phyloP scores from a whole-genome alignment of 148 eudicot genomes.

The Camellia japonica region DNA sequence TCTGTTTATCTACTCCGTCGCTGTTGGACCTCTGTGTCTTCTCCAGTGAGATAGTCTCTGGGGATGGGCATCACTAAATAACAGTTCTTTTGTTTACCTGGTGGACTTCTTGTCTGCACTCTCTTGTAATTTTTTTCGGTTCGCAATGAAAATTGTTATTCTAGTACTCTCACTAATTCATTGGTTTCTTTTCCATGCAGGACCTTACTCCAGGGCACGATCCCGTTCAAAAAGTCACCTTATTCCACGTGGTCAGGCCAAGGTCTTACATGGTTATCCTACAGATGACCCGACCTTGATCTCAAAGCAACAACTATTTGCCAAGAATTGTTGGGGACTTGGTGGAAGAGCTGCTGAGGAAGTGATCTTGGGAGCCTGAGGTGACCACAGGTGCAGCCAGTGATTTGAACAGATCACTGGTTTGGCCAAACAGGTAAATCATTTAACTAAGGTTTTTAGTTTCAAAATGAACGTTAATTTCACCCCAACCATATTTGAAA shows the following conservation, averaged over 20 bases:
- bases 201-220: constrained; percentile 98
- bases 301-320: constrained; percentile 93
- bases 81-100: too few species aligned
- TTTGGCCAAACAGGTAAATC: constrained; percentile 87
- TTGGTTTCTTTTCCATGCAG: constrained; percentile 36
- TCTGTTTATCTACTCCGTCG: not conserved
- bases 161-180: not conserved
- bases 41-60: not conserved
- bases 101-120: too few species aligned
- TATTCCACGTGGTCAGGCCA: constrained; percentile 99
- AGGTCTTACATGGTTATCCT: constrained; percentile 98
- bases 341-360: constrained; percentile 99
- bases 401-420: constrained; percentile 94
- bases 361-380: constrained; percentile 91
- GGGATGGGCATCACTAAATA: too few species aligned
- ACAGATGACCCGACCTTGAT: constrained; percentile 95
- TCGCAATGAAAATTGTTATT: not conserved
- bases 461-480: not conserved
- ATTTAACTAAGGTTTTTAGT: not conserved
- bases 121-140: not conserved
- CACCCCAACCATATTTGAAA: not conserved
- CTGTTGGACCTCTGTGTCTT: not conserved
- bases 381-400: constrained; percentile 98
- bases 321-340: constrained; percentile 94
- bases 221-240: constrained; percentile 94